A percentile compares a stretch with the other conserved stretches of the same genome.
phyloP scores from a whole-genome alignment of 1,284 basidiomycete genomes.

The Irpex sp. region DNA sequence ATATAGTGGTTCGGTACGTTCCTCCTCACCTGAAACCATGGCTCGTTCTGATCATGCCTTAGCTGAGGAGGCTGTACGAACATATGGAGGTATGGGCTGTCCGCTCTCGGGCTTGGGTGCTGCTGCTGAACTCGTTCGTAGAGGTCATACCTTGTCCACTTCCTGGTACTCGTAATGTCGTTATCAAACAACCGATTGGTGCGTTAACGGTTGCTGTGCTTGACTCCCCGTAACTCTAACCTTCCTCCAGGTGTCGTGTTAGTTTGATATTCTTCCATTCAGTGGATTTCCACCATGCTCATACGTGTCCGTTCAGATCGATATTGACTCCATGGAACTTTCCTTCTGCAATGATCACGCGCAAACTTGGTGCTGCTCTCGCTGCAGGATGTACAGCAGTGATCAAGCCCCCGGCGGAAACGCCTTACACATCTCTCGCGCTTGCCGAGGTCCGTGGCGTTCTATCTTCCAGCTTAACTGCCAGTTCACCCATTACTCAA shows the following conservation, averaged over 20 bases:
- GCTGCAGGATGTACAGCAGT: conserved; percentile 96
- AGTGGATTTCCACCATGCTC: neutral
- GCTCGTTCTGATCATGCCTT: conserved; percentile 9
- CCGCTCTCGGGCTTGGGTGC: neutral
- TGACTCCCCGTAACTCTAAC: neutral
- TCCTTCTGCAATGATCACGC: conserved; percentile 91
- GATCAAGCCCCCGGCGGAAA: conserved; percentile 94
- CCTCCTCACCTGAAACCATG: neutral
- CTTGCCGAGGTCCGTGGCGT: conserved; percentile 62
- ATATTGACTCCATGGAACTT: conserved; percentile 90
- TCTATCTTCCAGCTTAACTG: neutral
- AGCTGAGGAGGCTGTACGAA: conserved; percentile 88
- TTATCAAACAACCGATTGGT: conserved; percentile 96
- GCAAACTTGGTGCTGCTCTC: conserved; percentile 86
- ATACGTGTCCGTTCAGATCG: conserved; percentile 44
- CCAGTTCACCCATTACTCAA: neutral
- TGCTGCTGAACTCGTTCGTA: conserved; percentile 18
- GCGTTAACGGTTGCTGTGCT: conserved; percentile 20
- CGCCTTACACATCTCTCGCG: conserved; percentile 92
- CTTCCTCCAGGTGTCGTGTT: conserved; percentile 53
- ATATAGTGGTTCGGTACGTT: conserved; percentile 72
- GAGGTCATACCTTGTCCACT: conserved; percentile 84
- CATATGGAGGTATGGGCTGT: conserved; percentile 55
- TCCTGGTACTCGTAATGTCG: conserved; percentile 75
- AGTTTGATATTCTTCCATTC: conserved; percentile 18